phyloP scores from a whole-genome alignment of 176 grass and related monocot genomes.

The Guadua angustifolia region DNA sequence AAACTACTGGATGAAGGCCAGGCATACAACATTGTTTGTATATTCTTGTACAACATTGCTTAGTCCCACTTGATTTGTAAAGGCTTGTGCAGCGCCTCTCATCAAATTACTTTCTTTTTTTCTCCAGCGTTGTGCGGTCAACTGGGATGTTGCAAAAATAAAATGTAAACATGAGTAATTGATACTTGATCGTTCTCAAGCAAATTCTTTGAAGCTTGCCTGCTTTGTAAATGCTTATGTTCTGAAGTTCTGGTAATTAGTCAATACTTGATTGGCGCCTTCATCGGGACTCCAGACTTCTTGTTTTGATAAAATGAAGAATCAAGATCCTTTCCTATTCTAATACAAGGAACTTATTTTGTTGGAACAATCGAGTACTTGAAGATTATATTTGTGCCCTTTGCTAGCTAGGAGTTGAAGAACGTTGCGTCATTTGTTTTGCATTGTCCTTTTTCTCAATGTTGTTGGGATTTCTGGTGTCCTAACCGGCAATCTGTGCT shows the following conservation, averaged over 20 bases:
- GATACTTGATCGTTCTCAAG: neutral
- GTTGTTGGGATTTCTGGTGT: no score
- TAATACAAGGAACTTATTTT: no score
- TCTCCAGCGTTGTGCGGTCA: neutral
- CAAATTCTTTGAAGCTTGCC: neutral
- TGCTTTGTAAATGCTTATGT: neutral
- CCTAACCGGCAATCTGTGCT: no score
- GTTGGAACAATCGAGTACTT: no score
- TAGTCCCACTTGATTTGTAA: conserved; percentile 1
- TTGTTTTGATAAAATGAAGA: neutral
- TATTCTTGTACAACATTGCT: conserved; percentile 32
- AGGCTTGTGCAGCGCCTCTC: neutral
- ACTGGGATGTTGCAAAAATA: neutral
- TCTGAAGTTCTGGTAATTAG: neutral
- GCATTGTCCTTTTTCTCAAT: no score
- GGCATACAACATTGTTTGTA: conserved; percentile 19
- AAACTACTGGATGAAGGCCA: conserved; percentile 6
- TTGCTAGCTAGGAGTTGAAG: no score
- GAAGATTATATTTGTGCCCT: no score
- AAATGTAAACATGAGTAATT: neutral
- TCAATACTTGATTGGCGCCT: neutral
- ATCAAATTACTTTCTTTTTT: neutral
- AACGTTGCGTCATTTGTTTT: no score
- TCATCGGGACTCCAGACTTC: neutral
- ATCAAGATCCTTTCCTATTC: neutral